Evolutionary conservation across 169 alveolate species (phyloP), one percentile per base, ranked within the genome.

Genomic region (Blepharisma undulans): DNA sequence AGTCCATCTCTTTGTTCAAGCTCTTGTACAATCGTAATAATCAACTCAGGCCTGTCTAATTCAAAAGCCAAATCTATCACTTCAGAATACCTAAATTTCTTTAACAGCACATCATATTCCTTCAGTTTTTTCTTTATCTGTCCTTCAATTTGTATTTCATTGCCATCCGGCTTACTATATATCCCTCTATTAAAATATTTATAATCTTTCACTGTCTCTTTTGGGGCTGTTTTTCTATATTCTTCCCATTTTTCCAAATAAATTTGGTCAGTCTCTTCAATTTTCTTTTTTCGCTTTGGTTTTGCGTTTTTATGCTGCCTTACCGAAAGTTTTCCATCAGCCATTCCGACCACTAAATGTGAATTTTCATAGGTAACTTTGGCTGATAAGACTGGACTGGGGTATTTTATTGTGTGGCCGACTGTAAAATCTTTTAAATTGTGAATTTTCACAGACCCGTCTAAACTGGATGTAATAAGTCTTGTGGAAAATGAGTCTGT

Each of bases 181-280:
- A 60, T 7, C 12, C 89, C 89, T 82, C 89, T 82, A 30, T 82
- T 48, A 82, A 82, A 82, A 60, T 82, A 82, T 16, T 74, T 82
- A 59, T 82, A 82, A 30, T 82, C 60, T n/a, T 82, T 82, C 12
- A 82, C 76, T 60, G 77, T 60, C 60, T 34, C 74, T 60, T 4
- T 30, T 32, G 89, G 89, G 33, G 27, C 22, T 19, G 72, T 34
- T 59, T 33, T 59, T n/a, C 36, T 72, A 33, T 22, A 82, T 74
- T 82, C 89, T 82, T 82, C 89, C 89, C 89, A 82, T 22, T 30
- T 32, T 59, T 82, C 29, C 32, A 82, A 82, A 30, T 82, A 82
- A 34, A 82, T 22, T 6, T 33, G 71, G 29, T 82, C 89, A 25
- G 34, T 60, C 18, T 72, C 78, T 72, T 82, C 89, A 3, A 82